phyloP scores from a whole-genome alignment of 225 moss, liverwort and hornwort genomes.

The Climacium dendroides region DNA sequence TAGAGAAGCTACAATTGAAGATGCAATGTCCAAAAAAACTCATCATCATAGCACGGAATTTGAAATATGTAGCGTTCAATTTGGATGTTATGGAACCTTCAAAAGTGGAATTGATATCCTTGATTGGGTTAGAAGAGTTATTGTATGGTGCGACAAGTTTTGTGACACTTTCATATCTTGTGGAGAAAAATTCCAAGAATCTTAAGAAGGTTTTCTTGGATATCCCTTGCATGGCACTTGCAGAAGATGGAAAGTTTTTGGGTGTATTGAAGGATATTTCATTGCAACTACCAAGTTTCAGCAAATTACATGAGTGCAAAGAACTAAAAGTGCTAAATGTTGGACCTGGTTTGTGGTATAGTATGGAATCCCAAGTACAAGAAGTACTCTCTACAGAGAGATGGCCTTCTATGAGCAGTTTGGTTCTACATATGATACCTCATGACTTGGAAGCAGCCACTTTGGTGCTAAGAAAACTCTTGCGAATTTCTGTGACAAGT shows the following conservation, averaged over 20 bases:
- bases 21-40: constrained; percentile 22
- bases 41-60: accelerated
- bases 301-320: neutral
- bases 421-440: constrained; percentile 33
- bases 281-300: constrained; percentile 14
- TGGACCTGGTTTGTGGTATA: constrained; percentile 51
- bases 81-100: constrained; percentile 2
- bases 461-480: neutral
- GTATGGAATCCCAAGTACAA: constrained; percentile 9
- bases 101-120: neutral
- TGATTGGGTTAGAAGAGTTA: neutral
- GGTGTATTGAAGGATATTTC: neutral
- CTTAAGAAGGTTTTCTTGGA: constrained; percentile 37
- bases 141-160: constrained; percentile 19
- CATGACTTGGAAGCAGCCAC: neutral
- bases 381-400: neutral
- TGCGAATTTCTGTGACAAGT: neutral
- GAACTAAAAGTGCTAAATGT: constrained; percentile 25
- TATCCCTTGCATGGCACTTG: constrained; percentile 52
- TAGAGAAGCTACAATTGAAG: constrained; percentile 32
- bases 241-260: constrained; percentile 33
- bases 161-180: neutral
- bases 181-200: neutral
- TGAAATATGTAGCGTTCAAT: constrained; percentile 30
- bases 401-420: constrained; percentile 23